phyloP scores from a whole-genome alignment of 176 grass and related monocot genomes.

The Oryza glumipatula region DNA sequence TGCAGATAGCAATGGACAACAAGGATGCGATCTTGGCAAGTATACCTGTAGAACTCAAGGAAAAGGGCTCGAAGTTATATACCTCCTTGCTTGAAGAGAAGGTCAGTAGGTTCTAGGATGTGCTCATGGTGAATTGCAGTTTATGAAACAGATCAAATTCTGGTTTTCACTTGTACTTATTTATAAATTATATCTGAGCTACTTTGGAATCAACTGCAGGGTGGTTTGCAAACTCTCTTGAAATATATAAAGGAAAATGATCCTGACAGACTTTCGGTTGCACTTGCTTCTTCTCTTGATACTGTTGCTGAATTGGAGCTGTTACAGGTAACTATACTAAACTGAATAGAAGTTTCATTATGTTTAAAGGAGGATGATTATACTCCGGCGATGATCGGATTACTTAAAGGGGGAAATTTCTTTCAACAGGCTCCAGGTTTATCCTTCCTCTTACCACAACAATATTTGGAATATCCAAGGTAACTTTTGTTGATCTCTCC shows the following conservation, averaged over 20 bases:
- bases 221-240: conserved; percentile 76
- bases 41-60: conserved; percentile 68
- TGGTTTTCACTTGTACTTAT: not conserved
- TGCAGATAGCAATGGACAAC: conserved; percentile 79
- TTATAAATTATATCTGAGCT: conserved; percentile 26
- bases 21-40: conserved; percentile 78
- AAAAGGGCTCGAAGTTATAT: conserved; percentile 74
- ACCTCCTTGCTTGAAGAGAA: conserved; percentile 79
- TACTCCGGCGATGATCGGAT: conserved; percentile 8
- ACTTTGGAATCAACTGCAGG: conserved; percentile 52
- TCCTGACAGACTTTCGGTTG: conserved; percentile 80
- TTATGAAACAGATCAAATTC: not conserved
- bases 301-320: conserved; percentile 81
- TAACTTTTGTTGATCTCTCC: conserved; percentile 39
- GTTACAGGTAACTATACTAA: conserved; percentile 60
- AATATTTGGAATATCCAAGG: conserved; percentile 90
- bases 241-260: conserved; percentile 76
- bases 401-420: not conserved
- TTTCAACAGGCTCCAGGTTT: conserved; percentile 79
- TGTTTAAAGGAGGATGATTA: conserved; percentile 28
- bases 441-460: conserved; percentile 87
- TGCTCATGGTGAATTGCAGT: not conserved
- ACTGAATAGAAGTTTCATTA: conserved; percentile 12
- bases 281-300: conserved; percentile 87
- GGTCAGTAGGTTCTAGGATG: conserved; percentile 37